phyloP scores from a whole-genome alignment of 2,329 filamentous ascomycete species.

The Ceratocystis albifundus region DNA sequence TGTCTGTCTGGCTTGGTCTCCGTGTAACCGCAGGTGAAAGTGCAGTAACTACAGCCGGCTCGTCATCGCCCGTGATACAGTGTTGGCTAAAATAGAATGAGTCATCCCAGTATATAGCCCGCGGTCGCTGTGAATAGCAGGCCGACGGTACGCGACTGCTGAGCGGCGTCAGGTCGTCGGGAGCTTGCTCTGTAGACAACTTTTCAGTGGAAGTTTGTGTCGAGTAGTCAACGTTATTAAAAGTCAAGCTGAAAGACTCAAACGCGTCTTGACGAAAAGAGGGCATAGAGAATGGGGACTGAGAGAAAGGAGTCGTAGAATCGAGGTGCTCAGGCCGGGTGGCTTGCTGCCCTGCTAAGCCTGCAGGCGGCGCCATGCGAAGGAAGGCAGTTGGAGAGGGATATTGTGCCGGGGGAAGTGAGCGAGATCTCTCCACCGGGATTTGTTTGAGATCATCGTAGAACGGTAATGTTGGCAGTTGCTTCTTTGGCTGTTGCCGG shows the following conservation, averaged over 20 bases:
- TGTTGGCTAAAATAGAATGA: not conserved
- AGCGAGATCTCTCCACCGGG: not conserved
- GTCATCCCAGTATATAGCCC: not conserved
- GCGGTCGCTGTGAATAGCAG: not conserved
- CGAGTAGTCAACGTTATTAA: no score
- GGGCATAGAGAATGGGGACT: not conserved
- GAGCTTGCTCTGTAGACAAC: not conserved
- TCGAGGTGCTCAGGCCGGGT: not conserved
- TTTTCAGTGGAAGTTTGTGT: no score
- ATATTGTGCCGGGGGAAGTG: not conserved
- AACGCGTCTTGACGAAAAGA: not conserved
- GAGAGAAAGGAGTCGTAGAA: not conserved
- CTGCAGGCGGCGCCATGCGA: not conserved
- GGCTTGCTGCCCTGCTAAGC: not conserved
- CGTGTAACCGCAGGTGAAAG: conserved; percentile 9
- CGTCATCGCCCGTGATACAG: conserved; percentile 15
- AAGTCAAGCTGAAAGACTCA: not conserved
- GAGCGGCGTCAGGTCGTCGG: conserved; percentile 1
- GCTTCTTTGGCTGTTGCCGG: not conserved
- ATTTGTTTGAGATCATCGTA: conserved; percentile 1
- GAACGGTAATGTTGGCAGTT: not conserved
- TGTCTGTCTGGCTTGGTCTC: conserved; percentile 8
- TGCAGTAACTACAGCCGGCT: conserved; percentile 8
- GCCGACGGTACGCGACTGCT: conserved; percentile 4
- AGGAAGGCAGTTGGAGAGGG: not conserved